Base-by-base conservation (phyloP, 2,329 filamentous ascomycete species). In the Pleomassaria siparia region DNA sequence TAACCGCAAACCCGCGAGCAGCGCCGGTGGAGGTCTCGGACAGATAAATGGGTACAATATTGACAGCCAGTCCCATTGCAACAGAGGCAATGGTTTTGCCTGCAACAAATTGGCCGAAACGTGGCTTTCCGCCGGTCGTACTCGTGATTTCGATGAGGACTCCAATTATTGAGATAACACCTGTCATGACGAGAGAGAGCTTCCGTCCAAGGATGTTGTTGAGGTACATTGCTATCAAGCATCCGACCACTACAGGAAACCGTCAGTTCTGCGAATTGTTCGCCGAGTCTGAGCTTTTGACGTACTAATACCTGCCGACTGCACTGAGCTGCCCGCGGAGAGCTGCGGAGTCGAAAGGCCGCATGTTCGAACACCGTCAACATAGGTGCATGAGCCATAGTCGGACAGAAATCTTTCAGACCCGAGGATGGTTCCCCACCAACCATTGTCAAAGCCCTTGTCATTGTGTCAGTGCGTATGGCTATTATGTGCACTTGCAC, bases 21-120 rank as follows among this genome's bases (percentile, higher is more conserved):
- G 46, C 16, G 9, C 37, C 49, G 7, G 49, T 42, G n/a, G 49
- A 47, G 10, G 45, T 52, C 33, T 52, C 49, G 8, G 49, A 48
- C 4, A 52, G 43, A 28, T 52, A 52, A 33, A 52, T 52, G 12
- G 49, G 49, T 12, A 52, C 49, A 25, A 52, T 46, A 22, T 52
- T 52, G 28, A 44, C 50, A 28, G 43, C 43, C 20, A 53, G 40
- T 1, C 50, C 50, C 50, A 53, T 49, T 7, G 50, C 43, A 12
- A 53, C 46, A 3, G 50, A 53, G n/a, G 50, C 50, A 21, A 53
- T 47, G 20, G 44, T 40, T 36, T 53, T 53, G n/a, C 50, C 46
- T 21, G 36, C 47, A 7, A 53, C 50, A 24, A 53, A 53, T 43
- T 53, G 50, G 12, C 33, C 44, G 33, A 46, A 53, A n/a, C 49